Evolutionary conservation across 2,329 filamentous ascomycete species (phyloP).

Genomic region (Tolypocladium tundrense): DNA sequence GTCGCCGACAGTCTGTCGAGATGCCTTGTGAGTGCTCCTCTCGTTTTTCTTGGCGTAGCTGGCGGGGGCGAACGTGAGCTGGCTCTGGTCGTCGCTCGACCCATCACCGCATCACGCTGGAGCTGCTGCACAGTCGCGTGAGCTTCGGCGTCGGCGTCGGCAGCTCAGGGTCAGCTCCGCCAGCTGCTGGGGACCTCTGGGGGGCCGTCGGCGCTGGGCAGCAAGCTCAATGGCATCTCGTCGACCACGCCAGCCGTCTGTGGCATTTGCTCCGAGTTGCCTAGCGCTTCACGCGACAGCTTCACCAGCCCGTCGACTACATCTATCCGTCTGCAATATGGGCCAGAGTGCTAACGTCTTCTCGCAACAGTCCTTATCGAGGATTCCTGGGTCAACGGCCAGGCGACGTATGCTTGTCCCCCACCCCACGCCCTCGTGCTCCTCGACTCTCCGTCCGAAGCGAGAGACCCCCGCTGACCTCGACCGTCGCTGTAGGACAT

Average conservation of each 20-base stretch:
- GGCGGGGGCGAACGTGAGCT: neutral
- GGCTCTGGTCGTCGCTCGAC: neutral
- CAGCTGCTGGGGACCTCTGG: neutral
- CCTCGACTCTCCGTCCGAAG: neutral
- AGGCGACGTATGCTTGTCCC: conserved; percentile 22
- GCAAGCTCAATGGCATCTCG: neutral
- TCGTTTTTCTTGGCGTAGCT: neutral
- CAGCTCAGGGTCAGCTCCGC: neutral
- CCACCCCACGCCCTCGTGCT: neutral
- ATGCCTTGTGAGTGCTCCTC: conserved; percentile 26
- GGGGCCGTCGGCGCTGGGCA: neutral
- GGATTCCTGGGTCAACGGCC: conserved; percentile 28
- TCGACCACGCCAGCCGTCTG: neutral
- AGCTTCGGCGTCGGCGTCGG: neutral
- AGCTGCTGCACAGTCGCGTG: neutral
- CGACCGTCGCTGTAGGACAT: conserved; percentile 30
- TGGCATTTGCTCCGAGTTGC: neutral
- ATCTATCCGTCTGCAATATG: neutral
- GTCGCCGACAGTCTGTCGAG: conserved; percentile 17
- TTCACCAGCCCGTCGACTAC: neutral
- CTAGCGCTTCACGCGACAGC: neutral
- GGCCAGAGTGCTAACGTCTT: conserved; percentile 1
- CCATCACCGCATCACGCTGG: neutral
- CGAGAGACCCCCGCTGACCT: conserved; percentile 9
- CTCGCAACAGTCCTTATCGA: conserved; percentile 22